Evolutionary conservation across 768 basidiomycete genomes (phyloP), one percentile per base, ranked within the genome.

Genomic region (Leccinum disarticulatum): DNA sequence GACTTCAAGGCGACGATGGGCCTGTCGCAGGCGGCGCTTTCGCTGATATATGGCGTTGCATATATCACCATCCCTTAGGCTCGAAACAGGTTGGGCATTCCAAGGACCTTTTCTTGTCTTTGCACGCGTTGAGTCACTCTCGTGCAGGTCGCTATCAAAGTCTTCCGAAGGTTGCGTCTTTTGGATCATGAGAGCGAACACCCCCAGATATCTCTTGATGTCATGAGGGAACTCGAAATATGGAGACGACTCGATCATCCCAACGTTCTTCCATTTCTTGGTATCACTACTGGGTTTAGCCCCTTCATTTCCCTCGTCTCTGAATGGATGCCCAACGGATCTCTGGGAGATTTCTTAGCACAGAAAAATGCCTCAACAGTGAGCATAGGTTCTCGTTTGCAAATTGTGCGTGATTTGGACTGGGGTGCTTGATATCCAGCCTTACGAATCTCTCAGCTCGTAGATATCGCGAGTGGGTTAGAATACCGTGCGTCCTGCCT

Each of bases 251-350:
- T 64, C 33, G 55, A 57, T 49, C 63, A 64, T 15, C 63, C 63
- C n/a, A 64, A 64, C 30, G 36, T 64, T 4, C 58, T 64, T 28
- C 63, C 63, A 1, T 64, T 64, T 28, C 63, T 64, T 27, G 63
- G 63, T 22, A 55, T 64, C 53, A 64, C 63, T 3, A 60, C 48
- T 4, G 53, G 63, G 30, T 64, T 60, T 36, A 55, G 55, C 27
- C 58, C 55, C 4, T 52, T 33, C 30, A 25, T 61, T 6, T 28
- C 63, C 41, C 48, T 64, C 28, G 63, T 64, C 28, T 64, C 63
- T 5, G 13, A 43, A 13, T 64, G 63, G 63, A 61, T 64, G 63
- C 17, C 49, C 2, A 61, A 61, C 4, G 63, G 63, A 14, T 54
- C 25, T 6, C 31, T 64, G 17, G 43, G 51, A 1, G 25, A 55